Conservation (phyloP, 441 rosid genomes). For the Flueggea neowawraea region DNA sequence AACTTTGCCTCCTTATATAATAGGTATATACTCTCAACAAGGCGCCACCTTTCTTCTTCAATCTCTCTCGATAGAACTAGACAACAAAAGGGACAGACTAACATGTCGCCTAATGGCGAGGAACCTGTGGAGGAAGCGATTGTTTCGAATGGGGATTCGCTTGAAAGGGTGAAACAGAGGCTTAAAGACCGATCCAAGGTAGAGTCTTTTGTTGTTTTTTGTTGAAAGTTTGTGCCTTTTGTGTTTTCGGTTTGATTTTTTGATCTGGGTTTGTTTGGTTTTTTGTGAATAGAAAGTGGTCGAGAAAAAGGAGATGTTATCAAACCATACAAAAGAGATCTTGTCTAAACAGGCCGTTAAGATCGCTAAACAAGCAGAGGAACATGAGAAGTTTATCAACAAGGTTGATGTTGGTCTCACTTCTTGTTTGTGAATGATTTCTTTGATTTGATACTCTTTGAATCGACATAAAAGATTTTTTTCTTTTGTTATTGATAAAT, state of each 20-base stretch:
- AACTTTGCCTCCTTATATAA: too few relatives aligned
- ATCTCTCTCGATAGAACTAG: too few relatives aligned
- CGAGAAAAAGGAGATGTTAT: constrained; percentile 72
- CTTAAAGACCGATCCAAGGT: constrained; percentile 79
- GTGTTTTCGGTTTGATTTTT: constrained; percentile 4
- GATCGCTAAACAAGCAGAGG: constrained; percentile 95
- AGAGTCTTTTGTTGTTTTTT: background rate
- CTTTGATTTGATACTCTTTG: background rate
- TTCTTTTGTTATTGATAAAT: background rate
- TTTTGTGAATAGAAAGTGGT: constrained; percentile 51
- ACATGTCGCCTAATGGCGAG: background rate
- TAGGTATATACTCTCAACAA: too few relatives aligned
- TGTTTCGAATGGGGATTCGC: constrained; percentile 6
- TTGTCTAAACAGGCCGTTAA: constrained; percentile 87
- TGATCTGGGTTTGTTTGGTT: constrained; percentile 19
- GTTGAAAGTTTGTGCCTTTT: constrained; percentile 3
- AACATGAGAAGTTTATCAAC: constrained; percentile 79
- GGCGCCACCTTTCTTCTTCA: too few relatives aligned
- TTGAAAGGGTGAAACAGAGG: constrained; percentile 36
- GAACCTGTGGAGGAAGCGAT: background rate
- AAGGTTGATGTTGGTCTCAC: constrained; percentile 36
- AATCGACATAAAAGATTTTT: background rate
- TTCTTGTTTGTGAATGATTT: background rate
- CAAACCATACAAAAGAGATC: constrained; percentile 75
- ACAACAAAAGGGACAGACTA: background rate